These are phyloP conservation scores for Fragilariopsis cylindrus DNA, from an alignment of 108 stramenopile species.

Conservation along the genomic window DNA sequence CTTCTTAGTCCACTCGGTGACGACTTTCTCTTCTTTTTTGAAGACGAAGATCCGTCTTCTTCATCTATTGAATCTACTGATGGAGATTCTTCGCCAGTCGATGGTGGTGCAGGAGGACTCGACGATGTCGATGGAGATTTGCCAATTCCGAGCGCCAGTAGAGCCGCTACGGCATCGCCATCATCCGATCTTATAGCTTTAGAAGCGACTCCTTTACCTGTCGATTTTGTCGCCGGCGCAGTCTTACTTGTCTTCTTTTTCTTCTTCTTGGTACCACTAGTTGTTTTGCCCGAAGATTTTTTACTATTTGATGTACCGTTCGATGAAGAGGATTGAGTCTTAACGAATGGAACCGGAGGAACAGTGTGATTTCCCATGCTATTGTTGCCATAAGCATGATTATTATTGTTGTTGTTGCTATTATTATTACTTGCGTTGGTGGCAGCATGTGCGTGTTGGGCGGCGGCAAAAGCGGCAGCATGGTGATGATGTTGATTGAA, in stretches of 20 bases:
- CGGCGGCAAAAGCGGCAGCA: not conserved
- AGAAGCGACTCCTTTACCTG: not conserved
- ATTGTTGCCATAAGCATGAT: no score
- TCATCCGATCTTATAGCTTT: slow-evolving; percentile 1
- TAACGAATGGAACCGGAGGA: not conserved
- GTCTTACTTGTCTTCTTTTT: not conserved
- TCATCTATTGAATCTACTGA: not conserved
- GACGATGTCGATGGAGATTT: not conserved
- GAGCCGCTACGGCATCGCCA: slow-evolving; percentile 7
- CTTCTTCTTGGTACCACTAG: not conserved
- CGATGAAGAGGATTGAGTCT: not conserved
- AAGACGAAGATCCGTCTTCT: not conserved
- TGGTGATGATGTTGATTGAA: slow-evolving; percentile 4
- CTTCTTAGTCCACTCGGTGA: not conserved
- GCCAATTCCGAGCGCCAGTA: slow-evolving; percentile 11
- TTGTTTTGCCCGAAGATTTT: not conserved
- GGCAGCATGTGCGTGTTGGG: not conserved
- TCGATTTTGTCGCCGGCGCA: not conserved
- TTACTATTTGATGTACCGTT: not conserved
- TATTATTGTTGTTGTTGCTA: no score
- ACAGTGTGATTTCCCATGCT: not conserved
- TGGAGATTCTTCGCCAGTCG: not conserved
- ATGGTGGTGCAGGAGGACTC: not conserved
- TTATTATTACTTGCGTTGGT: not conserved
- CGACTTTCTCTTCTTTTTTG: slow-evolving; percentile 9